Percentiles rank a stretch among this genome's conserved stretches.
These are phyloP conservation scores for Aspergillus proliferans DNA, from an alignment of 2,329 filamentous ascomycete species.

Conservation along the genomic window DNA sequence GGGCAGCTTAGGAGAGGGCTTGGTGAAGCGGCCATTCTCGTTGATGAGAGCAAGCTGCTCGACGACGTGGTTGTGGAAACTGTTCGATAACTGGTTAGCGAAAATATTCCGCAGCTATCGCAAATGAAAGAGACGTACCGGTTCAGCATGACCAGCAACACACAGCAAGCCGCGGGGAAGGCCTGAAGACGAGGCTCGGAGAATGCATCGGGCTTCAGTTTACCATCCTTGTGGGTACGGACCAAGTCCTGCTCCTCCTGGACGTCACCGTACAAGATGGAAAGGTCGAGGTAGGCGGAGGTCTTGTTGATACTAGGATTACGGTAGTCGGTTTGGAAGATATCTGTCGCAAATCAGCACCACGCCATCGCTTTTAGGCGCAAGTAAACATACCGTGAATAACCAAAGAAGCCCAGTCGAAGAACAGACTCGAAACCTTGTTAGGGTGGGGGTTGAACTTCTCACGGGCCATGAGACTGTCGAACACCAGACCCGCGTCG, in stretches of 20 bases:
- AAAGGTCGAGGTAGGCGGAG: slow-evolving; percentile 66
- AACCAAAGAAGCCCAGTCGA: slow-evolving; percentile 67
- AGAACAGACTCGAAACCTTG: slow-evolving; percentile 65
- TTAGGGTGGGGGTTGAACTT: slow-evolving; percentile 55
- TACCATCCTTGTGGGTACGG: slow-evolving; percentile 62
- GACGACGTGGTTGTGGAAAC: slow-evolving; percentile 81
- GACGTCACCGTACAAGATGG: slow-evolving; percentile 63
- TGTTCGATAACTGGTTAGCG: slow-evolving; percentile 2
- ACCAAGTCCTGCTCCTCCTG: slow-evolving; percentile 45
- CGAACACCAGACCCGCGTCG: slow-evolving; percentile 52
- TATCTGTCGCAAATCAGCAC: slow-evolving; percentile 37
- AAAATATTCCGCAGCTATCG: neutral
- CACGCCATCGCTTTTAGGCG: neutral
- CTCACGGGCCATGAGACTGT: slow-evolving; percentile 39
- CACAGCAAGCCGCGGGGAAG: slow-evolving; percentile 65
- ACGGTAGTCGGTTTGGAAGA: slow-evolving; percentile 63
- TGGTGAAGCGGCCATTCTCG: slow-evolving; percentile 70
- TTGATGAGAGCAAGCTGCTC: slow-evolving; percentile 78
- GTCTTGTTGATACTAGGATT: slow-evolving; percentile 59
- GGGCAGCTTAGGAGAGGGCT: slow-evolving; percentile 48
- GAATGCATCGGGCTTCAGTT: slow-evolving; percentile 66
- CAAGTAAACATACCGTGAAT: slow-evolving; percentile 53
- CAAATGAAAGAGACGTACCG: slow-evolving; percentile 14
- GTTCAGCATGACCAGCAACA: slow-evolving; percentile 67
- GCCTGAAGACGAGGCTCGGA: slow-evolving; percentile 64